Evolutionary conservation across 306 rosid genomes (phyloP).

Genomic region (Quercus agrifolia): DNA sequence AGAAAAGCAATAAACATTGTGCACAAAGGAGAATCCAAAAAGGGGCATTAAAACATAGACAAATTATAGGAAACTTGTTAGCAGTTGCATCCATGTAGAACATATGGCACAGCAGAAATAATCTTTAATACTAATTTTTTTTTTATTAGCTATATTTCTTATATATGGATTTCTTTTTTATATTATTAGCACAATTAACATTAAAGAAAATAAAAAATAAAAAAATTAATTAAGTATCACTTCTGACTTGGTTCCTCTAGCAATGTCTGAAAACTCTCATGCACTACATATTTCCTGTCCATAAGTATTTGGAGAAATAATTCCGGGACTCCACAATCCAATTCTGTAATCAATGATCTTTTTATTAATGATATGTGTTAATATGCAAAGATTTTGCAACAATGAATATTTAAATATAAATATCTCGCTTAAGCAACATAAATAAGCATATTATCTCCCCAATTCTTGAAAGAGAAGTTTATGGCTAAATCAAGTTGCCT

Average conservation of each 20-base stretch:
- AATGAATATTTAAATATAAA: background rate
- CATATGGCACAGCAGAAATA: background rate
- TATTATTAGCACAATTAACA: background rate
- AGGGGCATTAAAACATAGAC: background rate
- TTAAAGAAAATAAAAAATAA: too few species aligned
- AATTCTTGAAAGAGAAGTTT: background rate
- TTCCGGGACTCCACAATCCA: too few species aligned
- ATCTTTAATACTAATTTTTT: background rate
- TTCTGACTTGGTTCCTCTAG: too few species aligned
- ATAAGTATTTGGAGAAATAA: too few species aligned
- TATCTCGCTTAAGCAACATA: background rate
- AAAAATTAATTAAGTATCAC: too few species aligned
- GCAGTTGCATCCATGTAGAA: background rate
- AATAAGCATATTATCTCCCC: background rate
- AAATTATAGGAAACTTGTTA: background rate
- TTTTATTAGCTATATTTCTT: background rate
- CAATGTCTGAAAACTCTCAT: too few species aligned
- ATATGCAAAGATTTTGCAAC: background rate
- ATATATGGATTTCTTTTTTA: background rate
- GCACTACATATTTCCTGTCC: too few species aligned
- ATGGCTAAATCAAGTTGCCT: too few species aligned
- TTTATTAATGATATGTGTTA: background rate
- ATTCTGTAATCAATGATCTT: background rate
- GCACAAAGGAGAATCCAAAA: background rate
- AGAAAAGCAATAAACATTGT: background rate